Conservation (phyloP, 768 basidiomycete genomes). For the Clitopilus hobsonii region DNA sequence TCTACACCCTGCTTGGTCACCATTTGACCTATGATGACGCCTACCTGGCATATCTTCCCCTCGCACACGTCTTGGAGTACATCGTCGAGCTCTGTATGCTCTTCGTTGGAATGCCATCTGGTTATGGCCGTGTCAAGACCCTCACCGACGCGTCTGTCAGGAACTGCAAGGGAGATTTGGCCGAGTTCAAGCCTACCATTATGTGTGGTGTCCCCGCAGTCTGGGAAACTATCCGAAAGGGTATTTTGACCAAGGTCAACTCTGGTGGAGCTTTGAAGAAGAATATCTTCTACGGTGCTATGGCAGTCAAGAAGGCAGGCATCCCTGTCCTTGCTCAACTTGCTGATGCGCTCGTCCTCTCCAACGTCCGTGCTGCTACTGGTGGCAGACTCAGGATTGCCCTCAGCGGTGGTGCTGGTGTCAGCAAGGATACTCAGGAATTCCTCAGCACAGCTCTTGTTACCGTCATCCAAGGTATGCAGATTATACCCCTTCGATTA, state of each 20-base stretch:
- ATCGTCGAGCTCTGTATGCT: slow-evolving; percentile 81
- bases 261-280: slow-evolving; percentile 62
- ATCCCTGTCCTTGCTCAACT: slow-evolving; percentile 62
- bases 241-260: slow-evolving; percentile 80
- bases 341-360: slow-evolving; percentile 75
- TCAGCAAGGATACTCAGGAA: slow-evolving; percentile 85
- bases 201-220: slow-evolving; percentile 95
- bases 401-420: slow-evolving; percentile 81
- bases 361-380: slow-evolving; percentile 73
- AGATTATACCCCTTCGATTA: background rate
- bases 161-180: slow-evolving; percentile 81
- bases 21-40: slow-evolving; percentile 55
- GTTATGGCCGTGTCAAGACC: slow-evolving; percentile 94
- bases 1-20: slow-evolving; percentile 66
- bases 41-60: slow-evolving; percentile 88
- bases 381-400: slow-evolving; percentile 83
- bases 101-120: slow-evolving; percentile 74
- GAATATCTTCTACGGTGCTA: slow-evolving; percentile 74
- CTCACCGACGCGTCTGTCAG: slow-evolving; percentile 92
- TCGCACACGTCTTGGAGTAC: slow-evolving; percentile 95
- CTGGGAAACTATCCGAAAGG: slow-evolving; percentile 97
- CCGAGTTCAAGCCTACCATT: slow-evolving; percentile 78
- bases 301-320: slow-evolving; percentile 67
- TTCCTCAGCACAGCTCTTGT: slow-evolving; percentile 82
- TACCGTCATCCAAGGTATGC: slow-evolving; percentile 78